These are phyloP conservation scores for Penicillium ucsense DNA, from an alignment of 495 filamentous ascomycete species.

Conservation along the genomic window DNA sequence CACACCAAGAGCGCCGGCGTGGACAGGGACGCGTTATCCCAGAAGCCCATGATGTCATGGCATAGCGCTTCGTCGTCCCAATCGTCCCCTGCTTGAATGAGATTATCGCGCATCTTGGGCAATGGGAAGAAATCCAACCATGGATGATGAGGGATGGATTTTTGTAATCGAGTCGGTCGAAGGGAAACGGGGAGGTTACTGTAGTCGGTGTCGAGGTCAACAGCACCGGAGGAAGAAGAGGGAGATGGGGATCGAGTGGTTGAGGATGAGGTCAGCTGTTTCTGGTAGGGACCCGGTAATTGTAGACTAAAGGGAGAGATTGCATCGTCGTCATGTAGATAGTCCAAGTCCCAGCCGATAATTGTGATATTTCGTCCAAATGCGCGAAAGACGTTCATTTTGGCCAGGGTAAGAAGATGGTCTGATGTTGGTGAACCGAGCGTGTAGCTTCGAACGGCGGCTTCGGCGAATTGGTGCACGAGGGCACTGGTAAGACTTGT, in stretches of 20 bases:
- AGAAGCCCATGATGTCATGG: constrained; percentile 37
- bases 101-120: constrained; percentile 40
- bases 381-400: constrained; percentile 36
- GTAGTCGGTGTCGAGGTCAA: not conserved
- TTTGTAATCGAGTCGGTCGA: constrained; percentile 38
- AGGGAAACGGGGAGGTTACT: constrained; percentile 28
- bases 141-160: constrained; percentile 31
- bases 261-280: no score
- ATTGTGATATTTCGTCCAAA: constrained; percentile 12
- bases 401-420: constrained; percentile 32
- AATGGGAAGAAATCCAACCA: constrained; percentile 48
- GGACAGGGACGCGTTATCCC: constrained; percentile 22
- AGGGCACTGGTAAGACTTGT: not conserved
- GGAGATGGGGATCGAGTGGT: no score
- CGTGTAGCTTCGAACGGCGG: constrained; percentile 23
- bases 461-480: constrained; percentile 16
- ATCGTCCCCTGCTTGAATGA: constrained; percentile 28
- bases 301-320: constrained; percentile 20
- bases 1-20: constrained; percentile 37
- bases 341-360: constrained; percentile 9
- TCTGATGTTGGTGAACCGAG: constrained; percentile 24
- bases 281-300: no score
- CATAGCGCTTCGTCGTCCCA: constrained; percentile 41
- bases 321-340: constrained; percentile 22
- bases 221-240: no score